phyloP scores from a whole-genome alignment of 2,329 filamentous ascomycete species.

The Arthrinium phaeospermum region DNA sequence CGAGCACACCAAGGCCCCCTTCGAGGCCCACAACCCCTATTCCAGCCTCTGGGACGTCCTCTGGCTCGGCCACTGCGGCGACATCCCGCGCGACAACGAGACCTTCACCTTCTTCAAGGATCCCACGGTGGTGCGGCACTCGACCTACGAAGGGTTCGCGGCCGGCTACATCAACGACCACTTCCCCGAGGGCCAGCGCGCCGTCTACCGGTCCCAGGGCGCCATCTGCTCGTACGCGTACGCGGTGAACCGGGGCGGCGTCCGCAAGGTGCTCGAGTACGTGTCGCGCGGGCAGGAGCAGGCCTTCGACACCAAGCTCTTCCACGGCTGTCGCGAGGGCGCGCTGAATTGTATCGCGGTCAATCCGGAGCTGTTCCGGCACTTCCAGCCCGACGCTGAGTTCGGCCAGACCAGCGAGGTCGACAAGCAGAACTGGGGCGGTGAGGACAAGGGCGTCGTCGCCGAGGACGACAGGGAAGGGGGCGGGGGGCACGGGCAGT shows the following conservation, averaged over 20 bases:
- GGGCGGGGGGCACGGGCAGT: slow-evolving; percentile 16
- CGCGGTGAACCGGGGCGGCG: slow-evolving; percentile 37
- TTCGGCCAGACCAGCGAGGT: slow-evolving; percentile 30
- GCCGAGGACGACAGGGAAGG: too few species aligned
- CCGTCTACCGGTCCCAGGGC: slow-evolving; percentile 31
- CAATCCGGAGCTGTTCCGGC: slow-evolving; percentile 43
- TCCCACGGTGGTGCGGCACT: slow-evolving; percentile 17
- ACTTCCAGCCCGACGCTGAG: slow-evolving; percentile 38
- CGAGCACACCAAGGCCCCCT: slow-evolving; percentile 30
- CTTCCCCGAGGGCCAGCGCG: slow-evolving; percentile 30
- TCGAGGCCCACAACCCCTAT: slow-evolving; percentile 31
- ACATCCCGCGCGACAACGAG: slow-evolving; percentile 21
- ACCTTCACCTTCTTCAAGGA: slow-evolving; percentile 35
- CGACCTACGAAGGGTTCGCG: slow-evolving; percentile 30
- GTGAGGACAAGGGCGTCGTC: neutral
- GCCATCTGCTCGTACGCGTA: slow-evolving; percentile 41
- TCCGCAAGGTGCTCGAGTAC: slow-evolving; percentile 39
- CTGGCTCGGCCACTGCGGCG: slow-evolving; percentile 46
- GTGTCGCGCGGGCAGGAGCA: slow-evolving; percentile 36
- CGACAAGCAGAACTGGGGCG: slow-evolving; percentile 27
- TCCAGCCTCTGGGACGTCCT: slow-evolving; percentile 43
- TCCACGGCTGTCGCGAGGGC: slow-evolving; percentile 36
- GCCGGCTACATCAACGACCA: neutral
- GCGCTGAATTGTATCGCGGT: slow-evolving; percentile 42
- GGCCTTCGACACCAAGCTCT: slow-evolving; percentile 43